A percentile compares a stretch with the other conserved stretches of the same genome.
phyloP scores from a whole-genome alignment of 345 rosid species.

The Hibiscus syriacus region DNA sequence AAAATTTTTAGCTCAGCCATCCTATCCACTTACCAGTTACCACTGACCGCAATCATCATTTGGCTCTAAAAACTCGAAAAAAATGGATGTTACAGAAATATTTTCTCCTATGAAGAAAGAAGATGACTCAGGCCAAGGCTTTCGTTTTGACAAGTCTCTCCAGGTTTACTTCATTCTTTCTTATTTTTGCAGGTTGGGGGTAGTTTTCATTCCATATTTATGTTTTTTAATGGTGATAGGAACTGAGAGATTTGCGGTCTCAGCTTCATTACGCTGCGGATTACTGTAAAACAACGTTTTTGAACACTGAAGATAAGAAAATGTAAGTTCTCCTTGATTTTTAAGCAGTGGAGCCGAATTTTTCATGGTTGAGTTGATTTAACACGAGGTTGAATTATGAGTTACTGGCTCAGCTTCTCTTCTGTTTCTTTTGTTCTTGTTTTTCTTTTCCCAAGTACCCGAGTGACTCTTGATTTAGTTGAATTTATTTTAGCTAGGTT shows the following conservation, averaged over 20 bases:
- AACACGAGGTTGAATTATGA: too few relatives aligned
- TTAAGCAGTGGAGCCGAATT: not conserved
- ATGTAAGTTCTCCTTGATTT: conserved; percentile 24
- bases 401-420: too few relatives aligned
- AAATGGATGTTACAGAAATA: conserved; percentile 18
- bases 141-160: conserved; percentile 48
- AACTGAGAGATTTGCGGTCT: conserved; percentile 51
- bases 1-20: not conserved
- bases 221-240: conserved; percentile 22
- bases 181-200: not conserved
- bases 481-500: too few relatives aligned
- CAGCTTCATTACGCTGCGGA: conserved; percentile 67
- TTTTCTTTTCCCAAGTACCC: too few relatives aligned
- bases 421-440: too few relatives aligned
- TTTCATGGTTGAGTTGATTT: conserved; percentile 4
- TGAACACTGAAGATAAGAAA: conserved; percentile 33
- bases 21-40: not conserved
- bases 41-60: not conserved
- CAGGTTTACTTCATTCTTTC: conserved; percentile 19
- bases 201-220: not conserved
- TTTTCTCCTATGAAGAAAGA: conserved; percentile 15
- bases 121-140: conserved; percentile 21
- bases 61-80: not conserved
- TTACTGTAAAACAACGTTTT: conserved; percentile 48
- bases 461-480: too few relatives aligned